Evolutionary conservation across 106 monocot genomes (phyloP).

Genomic region (Acorus calamus): DNA sequence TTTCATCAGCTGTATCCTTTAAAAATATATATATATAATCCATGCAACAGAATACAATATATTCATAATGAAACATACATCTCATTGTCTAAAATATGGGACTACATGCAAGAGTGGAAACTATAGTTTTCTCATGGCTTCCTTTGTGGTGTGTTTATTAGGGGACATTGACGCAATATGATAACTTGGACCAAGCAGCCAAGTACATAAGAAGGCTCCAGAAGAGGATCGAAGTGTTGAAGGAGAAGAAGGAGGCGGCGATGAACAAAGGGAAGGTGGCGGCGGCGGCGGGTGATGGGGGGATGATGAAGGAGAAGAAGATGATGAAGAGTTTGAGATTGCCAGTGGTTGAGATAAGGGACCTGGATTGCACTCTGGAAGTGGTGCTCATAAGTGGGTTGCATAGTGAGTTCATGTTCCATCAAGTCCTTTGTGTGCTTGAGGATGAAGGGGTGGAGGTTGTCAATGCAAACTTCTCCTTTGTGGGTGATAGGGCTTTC

Average conservation of each 20-base stretch:
- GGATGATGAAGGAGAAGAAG: background rate
- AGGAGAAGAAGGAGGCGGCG: constrained; percentile 10
- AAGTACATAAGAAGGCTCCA: constrained; percentile 23
- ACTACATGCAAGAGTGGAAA: too few species aligned
- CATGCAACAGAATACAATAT: too few species aligned
- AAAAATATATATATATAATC: too few species aligned
- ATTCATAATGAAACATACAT: too few species aligned
- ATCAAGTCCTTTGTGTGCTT: constrained; percentile 10
- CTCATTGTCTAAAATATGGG: too few species aligned
- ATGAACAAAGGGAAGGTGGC: background rate
- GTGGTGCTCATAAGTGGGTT: constrained; percentile 10
- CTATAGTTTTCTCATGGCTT: too few species aligned
- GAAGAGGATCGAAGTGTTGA: constrained; percentile 19
- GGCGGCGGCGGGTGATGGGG: background rate
- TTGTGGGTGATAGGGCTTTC: constrained; percentile 15
- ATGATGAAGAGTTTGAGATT: too few species aligned
- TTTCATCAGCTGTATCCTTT: too few species aligned
- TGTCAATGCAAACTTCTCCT: constrained; percentile 15
- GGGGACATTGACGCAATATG: background rate
- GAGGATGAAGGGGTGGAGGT: constrained; percentile 26
- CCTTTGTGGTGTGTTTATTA: too few species aligned
- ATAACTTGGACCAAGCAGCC: constrained; percentile 19
- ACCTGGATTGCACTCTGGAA: constrained; percentile 12
- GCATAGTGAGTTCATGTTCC: constrained; percentile 6
- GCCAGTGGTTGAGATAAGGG: constrained; percentile 17